Base-by-base conservation (phyloP, 1,284 basidiomycete genomes). In the Neotropicomus parvogracilis region DNA sequence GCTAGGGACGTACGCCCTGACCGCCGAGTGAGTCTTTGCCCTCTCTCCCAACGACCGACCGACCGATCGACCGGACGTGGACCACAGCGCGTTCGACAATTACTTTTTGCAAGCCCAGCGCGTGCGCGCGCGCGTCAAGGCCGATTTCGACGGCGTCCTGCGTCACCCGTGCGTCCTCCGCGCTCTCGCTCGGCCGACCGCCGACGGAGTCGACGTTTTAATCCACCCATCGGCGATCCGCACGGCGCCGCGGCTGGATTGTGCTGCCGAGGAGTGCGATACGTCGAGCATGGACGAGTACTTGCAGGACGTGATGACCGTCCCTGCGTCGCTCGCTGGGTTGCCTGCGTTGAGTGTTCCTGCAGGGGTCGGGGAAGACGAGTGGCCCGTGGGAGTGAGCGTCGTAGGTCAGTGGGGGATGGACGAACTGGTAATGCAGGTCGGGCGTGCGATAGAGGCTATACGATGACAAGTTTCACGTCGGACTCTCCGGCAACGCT, bases 21-120 rank as follows among this genome's bases (percentile, higher is more conserved):
- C 88, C 0, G 92, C 94, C 14, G 91, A 92, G 93, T 95, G 59
- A 63, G 88, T 58, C 4, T 21, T 11, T 37, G 11, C 29, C 2
- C 10, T 10, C 12, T 14, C 19, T 2, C 8, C 3, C 2, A 10
- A 7, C 11, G 0, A 29, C 10, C 33, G 12, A 17, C 41, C 19
- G 12, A 49, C 16, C 21, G 4, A 26, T 17, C n/a, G n/a, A 14
- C 13, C 3, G 4, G 52, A 6, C 39, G 8, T 4, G 19, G 19
- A n/a, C n/a, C 40, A 7, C 17, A 95, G 91, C 54, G 93, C 92
- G 13, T 97, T 95, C 64, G 89, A 98, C 70, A 97, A 97, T 64
- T 97, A 95, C 66, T 98, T 94, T 65, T 76, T 98, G 4, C 90
- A 95, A 70, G 94, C 97, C 0, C 87, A 94, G 52, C 77, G 83